Evolutionary conservation across 1,284 basidiomycete species (phyloP).

Genomic region (Nidula niveotomentosa): DNA sequence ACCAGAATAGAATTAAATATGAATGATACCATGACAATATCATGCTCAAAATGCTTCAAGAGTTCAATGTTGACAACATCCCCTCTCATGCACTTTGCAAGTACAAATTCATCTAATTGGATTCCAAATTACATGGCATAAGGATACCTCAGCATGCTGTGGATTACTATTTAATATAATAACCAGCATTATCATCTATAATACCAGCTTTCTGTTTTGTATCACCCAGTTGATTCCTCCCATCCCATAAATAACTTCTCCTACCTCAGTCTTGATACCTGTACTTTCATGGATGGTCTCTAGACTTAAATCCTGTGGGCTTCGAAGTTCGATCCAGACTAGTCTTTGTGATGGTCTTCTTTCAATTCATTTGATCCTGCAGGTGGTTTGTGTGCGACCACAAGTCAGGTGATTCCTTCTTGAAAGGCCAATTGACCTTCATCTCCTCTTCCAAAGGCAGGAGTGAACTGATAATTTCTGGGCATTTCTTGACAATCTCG

Average conservation of each 20-base stretch:
- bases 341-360: background rate
- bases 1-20: too few species aligned
- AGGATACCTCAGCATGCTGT: too few species aligned
- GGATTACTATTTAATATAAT: too few species aligned
- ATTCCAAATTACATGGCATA: too few species aligned
- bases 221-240: background rate
- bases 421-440: slow-evolving; percentile 43
- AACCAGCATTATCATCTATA: background rate
- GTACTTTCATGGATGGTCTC: background rate
- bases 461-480: slow-evolving; percentile 36
- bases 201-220: background rate
- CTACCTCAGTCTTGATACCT: slow-evolving; percentile 1
- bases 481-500: slow-evolving; percentile 35
- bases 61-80: too few species aligned
- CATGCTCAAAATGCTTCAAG: too few species aligned
- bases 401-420: too few species aligned
- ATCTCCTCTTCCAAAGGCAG: slow-evolving; percentile 54
- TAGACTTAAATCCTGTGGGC: background rate
- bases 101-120: too few species aligned
- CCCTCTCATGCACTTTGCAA: too few species aligned
- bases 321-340: slow-evolving; percentile 9
- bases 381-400: too few species aligned
- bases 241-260: slow-evolving; percentile 3
- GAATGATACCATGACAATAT: too few species aligned
- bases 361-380: background rate